Percentiles rank a stretch among this genome's conserved stretches.
Evolutionary conservation across 164 flowering plant species (phyloP).

Genomic region (Santalum album): DNA sequence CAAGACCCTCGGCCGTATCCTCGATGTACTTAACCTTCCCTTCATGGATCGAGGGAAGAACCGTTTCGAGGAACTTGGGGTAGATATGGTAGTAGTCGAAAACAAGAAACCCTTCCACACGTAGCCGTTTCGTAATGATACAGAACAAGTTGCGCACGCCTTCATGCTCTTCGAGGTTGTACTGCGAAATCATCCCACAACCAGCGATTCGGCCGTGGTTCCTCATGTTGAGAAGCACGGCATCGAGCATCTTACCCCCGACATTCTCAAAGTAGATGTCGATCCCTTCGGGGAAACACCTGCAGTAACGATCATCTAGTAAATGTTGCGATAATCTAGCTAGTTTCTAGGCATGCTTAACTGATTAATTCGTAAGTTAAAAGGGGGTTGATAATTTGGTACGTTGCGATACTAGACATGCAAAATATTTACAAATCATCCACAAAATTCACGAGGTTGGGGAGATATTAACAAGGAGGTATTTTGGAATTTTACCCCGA

Average conservation of each 20-base stretch:
- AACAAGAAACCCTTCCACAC: background rate
- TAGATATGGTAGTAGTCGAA: slow-evolving; percentile 10
- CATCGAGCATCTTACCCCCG: background rate
- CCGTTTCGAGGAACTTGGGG: slow-evolving; percentile 16
- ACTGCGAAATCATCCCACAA: background rate
- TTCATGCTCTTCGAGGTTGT: background rate
- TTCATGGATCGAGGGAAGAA: slow-evolving; percentile 7
- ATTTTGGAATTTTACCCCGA: too few relatives aligned
- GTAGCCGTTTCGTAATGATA: background rate
- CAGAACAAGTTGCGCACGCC: background rate
- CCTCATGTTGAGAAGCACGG: background rate
- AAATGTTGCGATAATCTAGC: too few relatives aligned
- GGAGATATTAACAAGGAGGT: too few relatives aligned
- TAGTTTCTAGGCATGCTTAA: too few relatives aligned
- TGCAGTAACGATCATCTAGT: too few relatives aligned
- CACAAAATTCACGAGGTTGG: too few relatives aligned
- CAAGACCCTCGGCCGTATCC: slow-evolving; percentile 22
- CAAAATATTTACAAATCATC: too few relatives aligned
- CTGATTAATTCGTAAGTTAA: too few relatives aligned
- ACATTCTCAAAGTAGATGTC: background rate
- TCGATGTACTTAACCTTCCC: slow-evolving; percentile 23
- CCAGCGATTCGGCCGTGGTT: background rate
- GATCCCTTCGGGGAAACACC: background rate
- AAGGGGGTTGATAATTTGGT: too few relatives aligned
- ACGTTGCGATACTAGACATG: too few relatives aligned